Conservation (phyloP, 306 rosid genomes). For the Begonia loranthoides region DNA sequence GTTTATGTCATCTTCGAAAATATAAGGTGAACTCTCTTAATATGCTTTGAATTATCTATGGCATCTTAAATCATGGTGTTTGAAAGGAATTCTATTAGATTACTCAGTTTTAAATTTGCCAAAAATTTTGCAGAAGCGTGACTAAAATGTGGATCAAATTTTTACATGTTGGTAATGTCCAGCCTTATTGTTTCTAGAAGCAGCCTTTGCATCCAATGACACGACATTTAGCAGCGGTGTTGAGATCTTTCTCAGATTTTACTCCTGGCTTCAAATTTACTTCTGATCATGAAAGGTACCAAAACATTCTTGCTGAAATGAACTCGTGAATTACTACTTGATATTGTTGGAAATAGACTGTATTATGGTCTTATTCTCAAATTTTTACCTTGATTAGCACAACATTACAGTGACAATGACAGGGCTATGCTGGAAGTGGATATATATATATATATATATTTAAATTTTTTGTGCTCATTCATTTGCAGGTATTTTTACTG, state of each 20-base stretch:
- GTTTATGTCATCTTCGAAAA: constrained; percentile 67
- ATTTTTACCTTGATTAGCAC: background rate
- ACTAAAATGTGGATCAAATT: too few relatives aligned
- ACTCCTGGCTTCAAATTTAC: constrained; percentile 61
- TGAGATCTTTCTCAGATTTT: constrained; percentile 71
- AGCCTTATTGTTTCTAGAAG: constrained; percentile 81
- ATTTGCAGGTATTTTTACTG: too few relatives aligned
- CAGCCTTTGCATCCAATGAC: constrained; percentile 54
- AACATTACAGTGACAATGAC: too few relatives aligned
- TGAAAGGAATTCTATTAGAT: too few relatives aligned
- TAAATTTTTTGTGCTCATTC: too few relatives aligned
- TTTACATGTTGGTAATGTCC: constrained; percentile 57
- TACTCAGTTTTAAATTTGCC: too few relatives aligned
- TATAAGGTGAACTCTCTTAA: constrained; percentile 27
- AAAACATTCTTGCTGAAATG: constrained; percentile 56
- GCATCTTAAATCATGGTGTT: background rate
- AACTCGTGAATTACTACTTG: constrained; percentile 40
- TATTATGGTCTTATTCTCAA: too few relatives aligned
- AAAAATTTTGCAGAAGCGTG: too few relatives aligned
- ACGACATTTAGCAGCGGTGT: constrained; percentile 66
- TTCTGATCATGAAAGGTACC: constrained; percentile 57
- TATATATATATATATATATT: too few relatives aligned
- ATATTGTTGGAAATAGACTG: constrained; percentile 3
- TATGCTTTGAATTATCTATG: background rate
- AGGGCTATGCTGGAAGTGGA: too few relatives aligned